These are phyloP conservation scores for Angophora floribunda DNA, from an alignment of 345 rosid species.

Conservation along the genomic window DNA sequence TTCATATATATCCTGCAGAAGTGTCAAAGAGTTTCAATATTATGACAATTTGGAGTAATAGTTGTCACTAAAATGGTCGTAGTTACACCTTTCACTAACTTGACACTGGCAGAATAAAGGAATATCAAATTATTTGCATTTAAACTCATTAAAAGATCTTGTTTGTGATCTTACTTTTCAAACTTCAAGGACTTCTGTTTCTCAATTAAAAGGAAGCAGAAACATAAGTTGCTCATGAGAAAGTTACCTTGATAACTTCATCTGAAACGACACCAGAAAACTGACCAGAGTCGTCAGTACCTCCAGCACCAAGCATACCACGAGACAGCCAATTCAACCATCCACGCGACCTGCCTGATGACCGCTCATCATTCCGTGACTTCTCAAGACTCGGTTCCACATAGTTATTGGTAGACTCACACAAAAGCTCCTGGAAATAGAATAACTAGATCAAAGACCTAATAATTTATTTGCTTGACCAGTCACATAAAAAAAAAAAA, in stretches of 20 bases:
- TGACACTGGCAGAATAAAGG: background rate
- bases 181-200: background rate
- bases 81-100: background rate
- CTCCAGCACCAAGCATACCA: conserved; percentile 99
- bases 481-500: background rate
- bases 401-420: conserved; percentile 17
- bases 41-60: background rate
- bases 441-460: background rate
- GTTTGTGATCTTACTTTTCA: background rate
- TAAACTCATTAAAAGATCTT: background rate
- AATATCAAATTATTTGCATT: background rate
- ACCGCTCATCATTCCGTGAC: conserved; percentile 43
- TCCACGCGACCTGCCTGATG: conserved; percentile 58
- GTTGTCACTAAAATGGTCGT: background rate
- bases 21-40: background rate
- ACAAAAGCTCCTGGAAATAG: conserved; percentile 41
- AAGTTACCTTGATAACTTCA: conserved; percentile 82
- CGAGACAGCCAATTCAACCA: conserved; percentile 98
- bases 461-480: background rate
- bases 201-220: background rate
- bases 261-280: conserved; percentile 92
- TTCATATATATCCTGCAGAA: conserved; percentile 78
- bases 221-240: background rate
- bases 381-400: conserved; percentile 34
- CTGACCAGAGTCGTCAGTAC: conserved; percentile 86